Evolutionary conservation across 1,284 basidiomycete species (phyloP), one percentile per base, ranked within the genome.

Genomic region (Naganishia albida): DNA sequence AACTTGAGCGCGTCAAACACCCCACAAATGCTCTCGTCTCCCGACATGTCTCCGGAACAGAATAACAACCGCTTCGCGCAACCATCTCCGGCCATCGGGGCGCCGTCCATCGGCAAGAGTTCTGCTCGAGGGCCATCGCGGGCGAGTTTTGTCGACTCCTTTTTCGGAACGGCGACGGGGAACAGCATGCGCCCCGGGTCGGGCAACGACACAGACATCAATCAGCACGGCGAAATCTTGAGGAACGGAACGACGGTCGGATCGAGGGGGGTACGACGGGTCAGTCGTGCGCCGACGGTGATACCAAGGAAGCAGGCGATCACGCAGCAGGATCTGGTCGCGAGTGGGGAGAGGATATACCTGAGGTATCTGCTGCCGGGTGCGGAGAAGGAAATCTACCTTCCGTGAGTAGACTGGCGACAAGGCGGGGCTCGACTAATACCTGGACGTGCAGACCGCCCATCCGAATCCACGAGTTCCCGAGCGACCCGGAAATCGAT

Each of bases 291-390:
- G 25, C 90, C 90, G 26, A 93, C 89, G 51, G 82, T 91, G 79
- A 93, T 97, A 75, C 88, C 90, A 46, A 88, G 95, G 71, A 89
- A 91, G 62, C 83, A 89, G 62, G 91, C 94, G 18, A 96, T 99
- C 78, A 88, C 88, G 26, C 89, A 92, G 56, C 83, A 86, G 71
- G 92, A 97, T 79, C 84, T 99, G 70, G 87, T 96, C 70, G 89
- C 88, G 18, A 91, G 90, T 43, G 95, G 95, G 16, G 95, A 98
- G 77, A 88, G 93, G 72, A 97, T 99, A 74, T 98, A 89, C 81
- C 88, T 89, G 72, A 87, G 93, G 51, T 99, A 98, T 80, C 86
- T 99, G 66, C 74, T 84, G 51, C 82, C 82, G 4, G 84, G 84
- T 1, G 81, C 82, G 16, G 84, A 84, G 72, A 84, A 85, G 71